A percentile compares a stretch with the other conserved stretches of the same genome.
phyloP scores from a whole-genome alignment of 257 asterid species.

The Solanum dulcamara region DNA sequence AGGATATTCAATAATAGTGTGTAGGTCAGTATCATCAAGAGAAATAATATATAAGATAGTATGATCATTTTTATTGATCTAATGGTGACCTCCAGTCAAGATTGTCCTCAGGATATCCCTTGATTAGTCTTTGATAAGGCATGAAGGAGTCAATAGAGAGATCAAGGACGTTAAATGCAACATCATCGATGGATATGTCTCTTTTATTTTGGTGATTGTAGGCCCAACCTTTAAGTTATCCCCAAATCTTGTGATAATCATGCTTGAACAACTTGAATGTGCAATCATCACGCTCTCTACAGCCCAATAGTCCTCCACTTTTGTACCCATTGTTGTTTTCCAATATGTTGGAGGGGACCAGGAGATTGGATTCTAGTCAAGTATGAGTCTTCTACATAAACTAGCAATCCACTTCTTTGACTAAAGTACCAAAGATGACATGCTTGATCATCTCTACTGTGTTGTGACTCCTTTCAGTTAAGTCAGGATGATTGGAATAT shows the following conservation, averaged over 20 bases:
- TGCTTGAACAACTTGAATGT: constrained; percentile 66
- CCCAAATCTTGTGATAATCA: constrained; percentile 58
- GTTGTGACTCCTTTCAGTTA: constrained; percentile 60
- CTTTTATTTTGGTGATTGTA: constrained; percentile 63
- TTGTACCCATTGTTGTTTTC: constrained; percentile 68
- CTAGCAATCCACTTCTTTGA: constrained; percentile 64
- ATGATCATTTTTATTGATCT: background rate
- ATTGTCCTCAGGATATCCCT: constrained; percentile 24
- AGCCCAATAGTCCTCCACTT: constrained; percentile 49
- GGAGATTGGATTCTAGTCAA: constrained; percentile 67
- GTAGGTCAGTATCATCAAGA: background rate
- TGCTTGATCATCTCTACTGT: constrained; percentile 86
- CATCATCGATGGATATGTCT: constrained; percentile 62
- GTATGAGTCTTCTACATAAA: constrained; percentile 68
- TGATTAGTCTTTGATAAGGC: constrained; percentile 62
- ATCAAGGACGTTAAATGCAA: constrained; percentile 65
- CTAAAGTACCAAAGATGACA: constrained; percentile 57
- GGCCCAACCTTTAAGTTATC: constrained; percentile 48
- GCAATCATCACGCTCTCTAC: constrained; percentile 69
- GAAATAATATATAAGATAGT: background rate
- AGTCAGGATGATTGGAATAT: constrained; percentile 45
- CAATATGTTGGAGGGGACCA: constrained; percentile 62
- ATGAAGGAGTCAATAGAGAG: constrained; percentile 61
- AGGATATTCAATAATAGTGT: background rate
- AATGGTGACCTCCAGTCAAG: constrained; percentile 43